Conservation (phyloP, 2,329 filamentous ascomycete genomes). For the Colletotrichum aenigma region DNA sequence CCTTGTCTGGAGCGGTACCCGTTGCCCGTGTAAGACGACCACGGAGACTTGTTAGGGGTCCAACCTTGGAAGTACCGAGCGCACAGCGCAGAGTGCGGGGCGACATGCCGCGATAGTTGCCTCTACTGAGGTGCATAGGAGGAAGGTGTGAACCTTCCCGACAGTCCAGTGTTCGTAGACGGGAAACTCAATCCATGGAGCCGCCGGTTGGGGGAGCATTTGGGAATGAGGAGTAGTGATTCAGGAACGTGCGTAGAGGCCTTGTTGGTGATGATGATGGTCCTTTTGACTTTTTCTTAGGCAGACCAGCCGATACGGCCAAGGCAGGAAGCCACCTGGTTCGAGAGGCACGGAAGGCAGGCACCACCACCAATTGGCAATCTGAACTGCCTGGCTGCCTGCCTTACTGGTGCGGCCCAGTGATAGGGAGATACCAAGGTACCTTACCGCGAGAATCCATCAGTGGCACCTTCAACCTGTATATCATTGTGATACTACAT, state of each 20-base stretch:
- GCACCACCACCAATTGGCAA: not conserved
- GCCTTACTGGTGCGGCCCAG: not conserved
- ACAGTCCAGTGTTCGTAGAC: not conserved
- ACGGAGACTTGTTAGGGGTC: not conserved
- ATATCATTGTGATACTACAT: too few species aligned
- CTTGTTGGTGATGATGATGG: not conserved
- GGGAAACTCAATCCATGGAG: not conserved
- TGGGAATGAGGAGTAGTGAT: not conserved
- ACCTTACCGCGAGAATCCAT: not conserved
- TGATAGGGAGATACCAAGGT: not conserved
- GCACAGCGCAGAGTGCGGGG: constrained; percentile 1
- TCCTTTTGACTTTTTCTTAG: not conserved
- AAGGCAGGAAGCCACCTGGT: not conserved
- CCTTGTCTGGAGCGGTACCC: not conserved
- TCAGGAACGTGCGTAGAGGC: constrained; percentile 3
- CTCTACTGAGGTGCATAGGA: not conserved
- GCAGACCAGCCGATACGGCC: not conserved
- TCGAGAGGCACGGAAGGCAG: not conserved
- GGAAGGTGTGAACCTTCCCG: not conserved
- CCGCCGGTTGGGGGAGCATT: not conserved
- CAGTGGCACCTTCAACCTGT: too few species aligned
- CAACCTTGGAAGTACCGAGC: not conserved
- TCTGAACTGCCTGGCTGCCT: not conserved
- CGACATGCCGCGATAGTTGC: not conserved
- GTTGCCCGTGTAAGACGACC: not conserved